Evolutionary conservation across 169 alveolate genomes (phyloP).

Genomic region (Toxoplasma gondii): DNA sequence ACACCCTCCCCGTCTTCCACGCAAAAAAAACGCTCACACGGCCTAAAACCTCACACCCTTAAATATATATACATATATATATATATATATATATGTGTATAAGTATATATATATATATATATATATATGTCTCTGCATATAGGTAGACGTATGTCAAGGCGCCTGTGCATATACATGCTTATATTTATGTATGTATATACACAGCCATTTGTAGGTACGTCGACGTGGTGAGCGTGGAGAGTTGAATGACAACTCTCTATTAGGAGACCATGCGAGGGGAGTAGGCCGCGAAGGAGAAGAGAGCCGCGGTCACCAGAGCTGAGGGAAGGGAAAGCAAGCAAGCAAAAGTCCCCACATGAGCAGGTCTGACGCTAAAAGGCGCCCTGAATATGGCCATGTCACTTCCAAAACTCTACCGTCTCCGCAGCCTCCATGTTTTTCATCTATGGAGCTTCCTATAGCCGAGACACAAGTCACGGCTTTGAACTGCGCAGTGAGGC

Average conservation of each 20-base stretch:
- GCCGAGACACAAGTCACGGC: too few species aligned
- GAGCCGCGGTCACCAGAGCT: conserved; percentile 43
- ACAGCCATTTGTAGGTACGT: background rate
- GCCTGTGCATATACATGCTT: background rate
- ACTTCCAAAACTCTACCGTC: too few species aligned
- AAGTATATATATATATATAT: background rate
- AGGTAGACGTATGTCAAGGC: background rate
- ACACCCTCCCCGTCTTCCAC: too few species aligned
- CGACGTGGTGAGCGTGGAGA: background rate
- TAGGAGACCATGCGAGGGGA: conserved; percentile 15
- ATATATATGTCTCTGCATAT: background rate
- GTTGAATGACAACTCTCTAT: background rate
- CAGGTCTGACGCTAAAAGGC: background rate
- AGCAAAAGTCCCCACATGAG: background rate
- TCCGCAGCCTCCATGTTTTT: too few species aligned
- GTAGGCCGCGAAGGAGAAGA: conserved; percentile 55
- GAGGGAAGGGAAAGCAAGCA: background rate
- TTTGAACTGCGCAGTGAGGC: too few species aligned
- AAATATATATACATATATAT: too few species aligned
- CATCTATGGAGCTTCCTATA: too few species aligned
- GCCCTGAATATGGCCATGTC: too few species aligned
- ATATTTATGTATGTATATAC: background rate
- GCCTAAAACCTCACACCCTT: too few species aligned
- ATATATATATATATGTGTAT: background rate
- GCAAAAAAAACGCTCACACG: too few species aligned